These are phyloP conservation scores for Penicillium rolfsii DNA, from an alignment of 2,329 filamentous ascomycete genomes.

Conservation along the genomic window DNA sequence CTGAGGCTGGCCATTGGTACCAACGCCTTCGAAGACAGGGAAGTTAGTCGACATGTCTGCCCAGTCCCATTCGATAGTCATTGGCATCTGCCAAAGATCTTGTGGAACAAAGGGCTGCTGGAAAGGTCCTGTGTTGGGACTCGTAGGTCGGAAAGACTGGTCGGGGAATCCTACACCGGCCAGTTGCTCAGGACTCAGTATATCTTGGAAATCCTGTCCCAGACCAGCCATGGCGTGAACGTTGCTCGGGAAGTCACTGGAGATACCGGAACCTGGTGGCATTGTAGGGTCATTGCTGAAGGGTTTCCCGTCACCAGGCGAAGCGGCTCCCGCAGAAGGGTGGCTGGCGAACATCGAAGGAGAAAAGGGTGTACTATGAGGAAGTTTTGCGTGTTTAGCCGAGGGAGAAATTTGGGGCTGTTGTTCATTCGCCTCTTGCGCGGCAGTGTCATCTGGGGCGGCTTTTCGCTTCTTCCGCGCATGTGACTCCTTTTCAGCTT, in stretches of 20 bases:
- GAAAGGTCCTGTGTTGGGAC: constrained; percentile 55
- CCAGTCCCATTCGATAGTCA: constrained; percentile 93
- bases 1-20: constrained; percentile 29
- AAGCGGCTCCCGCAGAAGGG: constrained; percentile 21
- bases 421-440: constrained; percentile 26
- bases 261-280: constrained; percentile 27
- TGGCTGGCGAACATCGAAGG: constrained; percentile 31
- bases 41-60: constrained; percentile 51
- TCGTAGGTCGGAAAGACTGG: constrained; percentile 35
- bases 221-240: constrained; percentile 36
- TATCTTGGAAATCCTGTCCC: constrained; percentile 42
- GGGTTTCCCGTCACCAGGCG: constrained; percentile 24
- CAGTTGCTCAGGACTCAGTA: constrained; percentile 42
- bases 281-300: constrained; percentile 33
- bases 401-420: constrained; percentile 26
- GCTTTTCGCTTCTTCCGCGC: constrained; percentile 84
- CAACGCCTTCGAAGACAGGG: constrained; percentile 37
- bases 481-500: constrained; percentile 81
- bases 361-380: constrained; percentile 30
- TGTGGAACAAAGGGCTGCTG: constrained; percentile 89
- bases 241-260: constrained; percentile 30
- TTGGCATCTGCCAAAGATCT: constrained; percentile 93
- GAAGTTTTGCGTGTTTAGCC: constrained; percentile 32
- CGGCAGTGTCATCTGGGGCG: constrained; percentile 53
- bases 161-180: constrained; percentile 40